A percentile compares a stretch with the other conserved stretches of the same genome.
Evolutionary conservation across 306 rosid genomes (phyloP).

Genomic region (Dryas octopetala): DNA sequence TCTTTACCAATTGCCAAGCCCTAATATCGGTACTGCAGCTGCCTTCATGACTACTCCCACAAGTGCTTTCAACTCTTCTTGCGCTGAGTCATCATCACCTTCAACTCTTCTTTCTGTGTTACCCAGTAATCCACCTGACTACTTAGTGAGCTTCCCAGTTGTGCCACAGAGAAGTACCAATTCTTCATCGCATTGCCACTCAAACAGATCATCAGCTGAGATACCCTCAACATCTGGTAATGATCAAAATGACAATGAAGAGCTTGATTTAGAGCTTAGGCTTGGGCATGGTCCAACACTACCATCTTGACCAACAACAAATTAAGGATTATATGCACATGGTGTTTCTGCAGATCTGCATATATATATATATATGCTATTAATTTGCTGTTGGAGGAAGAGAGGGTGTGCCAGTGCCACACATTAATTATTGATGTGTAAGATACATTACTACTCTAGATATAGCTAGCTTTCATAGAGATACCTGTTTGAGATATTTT

Average conservation of each 20-base stretch:
- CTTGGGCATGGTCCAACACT: constrained; percentile 61
- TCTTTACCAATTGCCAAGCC: constrained; percentile 70
- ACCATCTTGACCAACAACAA: constrained; percentile 40
- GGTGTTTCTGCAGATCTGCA: neutral
- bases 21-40: constrained; percentile 24
- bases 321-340: neutral
- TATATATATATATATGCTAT: no score
- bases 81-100: constrained; percentile 30
- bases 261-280: constrained; percentile 91
- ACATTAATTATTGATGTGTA: neutral
- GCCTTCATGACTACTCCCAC: neutral
- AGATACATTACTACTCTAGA: neutral
- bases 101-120: constrained; percentile 64
- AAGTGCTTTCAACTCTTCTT: no score
- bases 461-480: neutral
- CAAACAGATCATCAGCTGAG: constrained; percentile 24
- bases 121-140: constrained; percentile 23
- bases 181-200: constrained; percentile 2
- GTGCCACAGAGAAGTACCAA: neutral
- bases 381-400: neutral
- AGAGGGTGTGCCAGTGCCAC: no score
- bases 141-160: constrained; percentile 1
- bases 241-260: constrained; percentile 39
- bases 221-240: constrained; percentile 24
- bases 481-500: constrained; percentile 6